These are phyloP conservation scores for Ophiostoma fasciatum DNA, from an alignment of 2,329 filamentous ascomycete species.

Conservation along the genomic window DNA sequence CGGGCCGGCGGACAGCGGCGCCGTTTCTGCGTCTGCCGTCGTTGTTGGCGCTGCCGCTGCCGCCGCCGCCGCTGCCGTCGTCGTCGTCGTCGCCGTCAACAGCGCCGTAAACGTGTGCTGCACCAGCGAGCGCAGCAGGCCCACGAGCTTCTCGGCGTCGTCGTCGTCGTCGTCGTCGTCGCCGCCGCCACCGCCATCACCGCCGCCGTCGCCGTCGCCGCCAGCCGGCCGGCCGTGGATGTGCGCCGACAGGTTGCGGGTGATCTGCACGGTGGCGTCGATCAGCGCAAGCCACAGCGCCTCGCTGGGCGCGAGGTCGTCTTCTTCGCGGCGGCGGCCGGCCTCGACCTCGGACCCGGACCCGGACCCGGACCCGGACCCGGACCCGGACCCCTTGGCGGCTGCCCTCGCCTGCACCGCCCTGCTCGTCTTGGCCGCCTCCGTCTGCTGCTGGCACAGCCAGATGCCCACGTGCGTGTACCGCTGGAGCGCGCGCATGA, in stretches of 20 bases:
- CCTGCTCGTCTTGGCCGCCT: conserved; percentile 29
- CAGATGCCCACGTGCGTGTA: conserved; percentile 89
- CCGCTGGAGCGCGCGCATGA: conserved; percentile 68
- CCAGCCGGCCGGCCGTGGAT: conserved; percentile 23
- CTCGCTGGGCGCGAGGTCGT: conserved; percentile 38
- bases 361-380: conserved; percentile 23
- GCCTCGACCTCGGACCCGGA: conserved; percentile 35
- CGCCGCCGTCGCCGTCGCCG: conserved; percentile 6
- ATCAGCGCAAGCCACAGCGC: conserved; percentile 46
- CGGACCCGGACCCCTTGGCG: neutral
- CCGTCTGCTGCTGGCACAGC: conserved; percentile 80
- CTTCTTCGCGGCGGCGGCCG: no score
- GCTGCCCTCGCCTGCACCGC: neutral
- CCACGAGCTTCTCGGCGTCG: conserved; percentile 46
- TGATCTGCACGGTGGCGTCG: conserved; percentile 46
- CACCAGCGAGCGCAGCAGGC: conserved; percentile 60
- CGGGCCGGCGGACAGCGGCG: conserved; percentile 36
- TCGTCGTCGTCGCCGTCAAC: conserved; percentile 33
- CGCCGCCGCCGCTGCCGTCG: conserved; percentile 18
- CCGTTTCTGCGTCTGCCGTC: conserved; percentile 26
- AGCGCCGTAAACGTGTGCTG: conserved; percentile 85
- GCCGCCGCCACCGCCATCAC: neutral
- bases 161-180: neutral
- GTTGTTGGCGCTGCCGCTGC: conserved; percentile 33
- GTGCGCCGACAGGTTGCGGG: conserved; percentile 45